Conservation (phyloP, 2,329 filamentous ascomycete species). For the Xylariaceae sp. region DNA sequence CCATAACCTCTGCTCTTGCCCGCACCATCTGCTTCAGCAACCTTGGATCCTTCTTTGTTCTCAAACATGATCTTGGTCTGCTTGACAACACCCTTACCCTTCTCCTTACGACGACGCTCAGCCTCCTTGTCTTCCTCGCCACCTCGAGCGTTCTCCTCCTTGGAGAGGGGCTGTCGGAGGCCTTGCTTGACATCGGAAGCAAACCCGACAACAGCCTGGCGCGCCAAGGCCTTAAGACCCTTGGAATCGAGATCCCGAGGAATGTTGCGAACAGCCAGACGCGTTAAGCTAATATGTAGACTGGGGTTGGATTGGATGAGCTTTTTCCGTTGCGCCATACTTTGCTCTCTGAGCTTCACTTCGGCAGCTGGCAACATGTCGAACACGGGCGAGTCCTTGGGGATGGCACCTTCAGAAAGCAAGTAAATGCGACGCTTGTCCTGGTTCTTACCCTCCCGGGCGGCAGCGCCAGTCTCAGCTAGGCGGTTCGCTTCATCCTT, state of each 20-base stretch:
- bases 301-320: slow-evolving; percentile 88
- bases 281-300: slow-evolving; percentile 81
- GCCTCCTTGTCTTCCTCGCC: slow-evolving; percentile 75
- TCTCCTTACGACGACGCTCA: slow-evolving; percentile 71
- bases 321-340: slow-evolving; percentile 78
- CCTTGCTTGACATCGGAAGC: slow-evolving; percentile 82
- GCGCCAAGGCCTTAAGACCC: slow-evolving; percentile 82
- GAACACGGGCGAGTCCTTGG: slow-evolving; percentile 71
- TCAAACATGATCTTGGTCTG: slow-evolving; percentile 97
- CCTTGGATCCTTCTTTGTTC: slow-evolving; percentile 76
- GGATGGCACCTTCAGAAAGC: slow-evolving; percentile 77
- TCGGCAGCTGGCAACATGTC: slow-evolving; percentile 71
- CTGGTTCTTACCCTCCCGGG: slow-evolving; percentile 60
- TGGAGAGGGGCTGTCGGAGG: slow-evolving; percentile 71
- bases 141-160: slow-evolving; percentile 78
- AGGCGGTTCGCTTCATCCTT: slow-evolving; percentile 74
- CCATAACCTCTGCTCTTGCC: slow-evolving; percentile 90
- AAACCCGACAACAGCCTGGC: slow-evolving; percentile 90
- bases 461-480: slow-evolving; percentile 64
- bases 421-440: slow-evolving; percentile 90
- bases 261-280: slow-evolving; percentile 86
- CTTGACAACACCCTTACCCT: slow-evolving; percentile 79
- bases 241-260: slow-evolving; percentile 79
- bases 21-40: slow-evolving; percentile 68
- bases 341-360: slow-evolving; percentile 81